Evolutionary conservation across 257 asterid species (phyloP).

Genomic region (Solanum infundibuliforme): DNA sequence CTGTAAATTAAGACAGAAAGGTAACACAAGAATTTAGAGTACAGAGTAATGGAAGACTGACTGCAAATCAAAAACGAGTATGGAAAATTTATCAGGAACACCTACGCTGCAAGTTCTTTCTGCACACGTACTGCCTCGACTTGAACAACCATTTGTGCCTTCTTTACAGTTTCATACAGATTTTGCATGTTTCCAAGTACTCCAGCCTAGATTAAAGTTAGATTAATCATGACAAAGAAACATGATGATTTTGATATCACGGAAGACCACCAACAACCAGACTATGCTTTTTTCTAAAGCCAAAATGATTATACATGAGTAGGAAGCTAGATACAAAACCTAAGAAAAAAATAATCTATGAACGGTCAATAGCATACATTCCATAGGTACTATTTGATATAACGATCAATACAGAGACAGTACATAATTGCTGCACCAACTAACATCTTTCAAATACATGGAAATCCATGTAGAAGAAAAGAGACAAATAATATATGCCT

Average conservation of each 20-base stretch:
- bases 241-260: not conserved
- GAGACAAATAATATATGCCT: not conserved
- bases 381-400: not conserved
- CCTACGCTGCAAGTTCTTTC: slow-evolving; percentile 88
- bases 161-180: slow-evolving; percentile 87
- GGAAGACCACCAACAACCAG: not conserved
- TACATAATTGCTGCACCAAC: not conserved
- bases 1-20: slow-evolving; percentile 26
- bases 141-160: slow-evolving; percentile 97
- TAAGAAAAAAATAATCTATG: not conserved
- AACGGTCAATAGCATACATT: not conserved
- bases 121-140: slow-evolving; percentile 95
- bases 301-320: not conserved
- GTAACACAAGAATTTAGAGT: not conserved
- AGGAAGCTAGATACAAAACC: not conserved
- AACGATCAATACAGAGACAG: not conserved
- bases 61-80: not conserved
- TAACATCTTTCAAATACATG: not conserved
- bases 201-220: slow-evolving; percentile 59
- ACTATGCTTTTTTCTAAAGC: not conserved
- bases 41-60: not conserved
- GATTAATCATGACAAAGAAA: not conserved
- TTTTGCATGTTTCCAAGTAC: slow-evolving; percentile 93
- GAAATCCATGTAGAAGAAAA: not conserved
- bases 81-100: not conserved